These are phyloP conservation scores for Clitocybe nebularis DNA, from an alignment of 1,284 basidiomycete genomes.

Conservation along the genomic window DNA sequence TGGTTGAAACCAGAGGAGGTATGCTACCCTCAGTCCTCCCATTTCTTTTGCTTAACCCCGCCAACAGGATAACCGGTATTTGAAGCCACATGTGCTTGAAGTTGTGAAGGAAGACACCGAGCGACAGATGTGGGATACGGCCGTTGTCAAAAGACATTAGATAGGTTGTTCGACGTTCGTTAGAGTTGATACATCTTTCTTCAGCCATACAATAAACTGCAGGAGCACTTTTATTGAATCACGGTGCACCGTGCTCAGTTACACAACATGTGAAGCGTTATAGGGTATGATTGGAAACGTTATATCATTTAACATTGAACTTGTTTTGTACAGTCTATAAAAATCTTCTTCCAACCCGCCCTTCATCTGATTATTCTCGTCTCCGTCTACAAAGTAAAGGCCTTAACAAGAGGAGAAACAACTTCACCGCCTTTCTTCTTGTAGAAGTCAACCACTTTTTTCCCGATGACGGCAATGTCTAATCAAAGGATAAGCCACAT, in stretches of 20 bases:
- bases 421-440: conserved; percentile 73
- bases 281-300: neutral
- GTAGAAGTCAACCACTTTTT: conserved; percentile 88
- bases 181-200: conserved; percentile 3
- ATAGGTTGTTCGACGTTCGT: conserved; percentile 14
- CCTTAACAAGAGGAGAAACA: conserved; percentile 77
- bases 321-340: conserved; percentile 10
- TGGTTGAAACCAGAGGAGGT: conserved; percentile 84
- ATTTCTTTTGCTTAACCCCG: conserved; percentile 4
- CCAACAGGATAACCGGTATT: conserved; percentile 85
- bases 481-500: too few relatives aligned
- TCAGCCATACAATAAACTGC: neutral
- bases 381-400: conserved; percentile 37
- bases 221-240: too few relatives aligned
- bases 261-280: neutral
- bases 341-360: neutral
- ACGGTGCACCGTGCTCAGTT: neutral
- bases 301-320: conserved; percentile 4
- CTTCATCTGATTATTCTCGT: conserved; percentile 1
- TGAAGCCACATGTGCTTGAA: conserved; percentile 76
- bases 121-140: conserved; percentile 81
- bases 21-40: conserved; percentile 18
- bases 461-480: conserved; percentile 78
- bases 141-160: conserved; percentile 63
- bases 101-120: conserved; percentile 80